Evolutionary conservation across 2,329 filamentous ascomycete genomes (phyloP).

Genomic region (Cladosporium velox): DNA sequence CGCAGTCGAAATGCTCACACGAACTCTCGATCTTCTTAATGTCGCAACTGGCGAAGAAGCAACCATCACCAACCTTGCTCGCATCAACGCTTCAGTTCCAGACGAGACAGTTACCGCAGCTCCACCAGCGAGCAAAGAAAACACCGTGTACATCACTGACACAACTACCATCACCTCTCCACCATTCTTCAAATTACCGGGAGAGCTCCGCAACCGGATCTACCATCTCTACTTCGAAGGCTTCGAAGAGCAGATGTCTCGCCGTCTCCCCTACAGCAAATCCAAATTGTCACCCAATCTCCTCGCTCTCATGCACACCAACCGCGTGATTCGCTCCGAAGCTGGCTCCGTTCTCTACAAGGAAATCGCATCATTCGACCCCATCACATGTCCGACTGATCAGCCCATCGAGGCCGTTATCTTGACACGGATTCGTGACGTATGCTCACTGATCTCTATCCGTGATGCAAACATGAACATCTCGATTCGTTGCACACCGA

Average conservation of each 20-base stretch:
- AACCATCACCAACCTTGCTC: background rate
- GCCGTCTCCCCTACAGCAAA: background rate
- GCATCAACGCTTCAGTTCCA: background rate
- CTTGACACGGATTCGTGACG: background rate
- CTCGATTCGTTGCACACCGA: background rate
- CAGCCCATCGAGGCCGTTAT: background rate
- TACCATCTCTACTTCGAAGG: conserved; percentile 3
- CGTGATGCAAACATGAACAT: background rate
- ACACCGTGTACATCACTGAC: background rate
- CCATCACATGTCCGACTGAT: background rate
- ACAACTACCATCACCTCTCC: background rate
- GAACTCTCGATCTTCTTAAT: background rate
- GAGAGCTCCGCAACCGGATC: conserved; percentile 3
- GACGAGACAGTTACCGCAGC: background rate
- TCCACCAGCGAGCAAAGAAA: background rate
- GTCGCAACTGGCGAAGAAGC: background rate
- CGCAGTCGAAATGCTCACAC: background rate
- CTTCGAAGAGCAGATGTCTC: background rate
- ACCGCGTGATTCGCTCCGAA: background rate
- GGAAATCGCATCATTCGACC: background rate
- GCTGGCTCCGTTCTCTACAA: conserved; percentile 2
- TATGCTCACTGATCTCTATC: background rate
- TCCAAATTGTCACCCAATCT: background rate
- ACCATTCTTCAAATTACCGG: background rate
- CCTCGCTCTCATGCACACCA: background rate